Evolutionary conservation across 768 basidiomycete species (phyloP).

Genomic region (Suillus lakei): DNA sequence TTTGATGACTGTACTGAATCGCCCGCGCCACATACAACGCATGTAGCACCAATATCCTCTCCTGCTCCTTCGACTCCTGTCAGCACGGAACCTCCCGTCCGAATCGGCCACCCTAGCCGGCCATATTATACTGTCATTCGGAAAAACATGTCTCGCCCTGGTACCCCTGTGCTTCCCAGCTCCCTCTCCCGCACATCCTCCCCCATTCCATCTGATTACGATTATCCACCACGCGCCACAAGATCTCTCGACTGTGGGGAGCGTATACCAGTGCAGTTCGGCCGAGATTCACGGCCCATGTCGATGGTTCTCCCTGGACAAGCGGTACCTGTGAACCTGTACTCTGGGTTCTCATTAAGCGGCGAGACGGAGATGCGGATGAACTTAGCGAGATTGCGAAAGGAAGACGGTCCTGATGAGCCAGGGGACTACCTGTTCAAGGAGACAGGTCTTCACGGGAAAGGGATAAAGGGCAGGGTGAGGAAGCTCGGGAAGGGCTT

Average conservation of each 20-base stretch:
- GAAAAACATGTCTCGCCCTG: conserved; percentile 48
- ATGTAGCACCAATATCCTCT: conserved; percentile 25
- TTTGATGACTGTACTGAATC: conserved; percentile 22
- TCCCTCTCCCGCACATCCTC: conserved; percentile 31
- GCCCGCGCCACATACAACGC: conserved; percentile 15
- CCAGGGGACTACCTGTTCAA: conserved; percentile 36
- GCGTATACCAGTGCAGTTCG: conserved; percentile 20
- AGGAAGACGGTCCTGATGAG: conserved; percentile 33
- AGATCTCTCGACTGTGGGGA: conserved; percentile 37
- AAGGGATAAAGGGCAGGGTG: conserved; percentile 28
- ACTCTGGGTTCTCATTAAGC: conserved; percentile 57
- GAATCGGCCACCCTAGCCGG: conserved; percentile 55
- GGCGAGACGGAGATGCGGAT: conserved; percentile 64
- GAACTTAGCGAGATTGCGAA: conserved; percentile 49
- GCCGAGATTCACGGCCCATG: conserved; percentile 30
- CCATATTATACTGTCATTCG: conserved; percentile 63
- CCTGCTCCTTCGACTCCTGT: conserved; percentile 24
- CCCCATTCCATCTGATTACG: conserved; percentile 27
- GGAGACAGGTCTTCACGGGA: conserved; percentile 28
- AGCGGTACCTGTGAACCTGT: conserved; percentile 19
- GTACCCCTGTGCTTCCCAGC: conserved; percentile 35
- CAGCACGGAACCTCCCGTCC: conserved; percentile 32
- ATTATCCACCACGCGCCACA: conserved; percentile 34
- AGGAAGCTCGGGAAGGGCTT: conserved; percentile 35
- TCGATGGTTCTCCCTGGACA: conserved; percentile 31